A percentile compares a stretch with the other conserved stretches of the same genome.
Evolutionary conservation across 192 early-diverging fungal species (phyloP).

Genomic region (Backusella australiensis): DNA sequence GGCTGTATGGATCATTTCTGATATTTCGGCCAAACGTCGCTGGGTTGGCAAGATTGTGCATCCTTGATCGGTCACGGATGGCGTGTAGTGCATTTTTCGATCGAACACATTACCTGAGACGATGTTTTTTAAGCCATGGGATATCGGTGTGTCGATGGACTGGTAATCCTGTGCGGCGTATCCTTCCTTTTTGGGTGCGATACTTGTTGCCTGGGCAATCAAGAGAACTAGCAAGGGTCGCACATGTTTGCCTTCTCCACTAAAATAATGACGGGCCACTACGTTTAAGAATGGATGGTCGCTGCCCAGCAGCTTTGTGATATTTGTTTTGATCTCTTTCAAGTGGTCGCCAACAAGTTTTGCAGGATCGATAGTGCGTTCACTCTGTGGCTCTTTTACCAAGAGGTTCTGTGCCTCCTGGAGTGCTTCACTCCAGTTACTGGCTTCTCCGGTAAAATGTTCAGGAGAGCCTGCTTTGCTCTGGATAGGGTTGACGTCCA

Average conservation of each 20-base stretch:
- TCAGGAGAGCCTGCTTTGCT: background rate
- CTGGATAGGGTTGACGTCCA: background rate
- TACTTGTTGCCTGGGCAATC: slow-evolving; percentile 81
- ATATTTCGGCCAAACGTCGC: slow-evolving; percentile 91
- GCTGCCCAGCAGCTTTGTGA: slow-evolving; percentile 77
- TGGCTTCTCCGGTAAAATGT: slow-evolving; percentile 30
- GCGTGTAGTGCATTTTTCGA: slow-evolving; percentile 23
- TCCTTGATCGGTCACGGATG: slow-evolving; percentile 25
- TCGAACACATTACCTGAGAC: slow-evolving; percentile 2
- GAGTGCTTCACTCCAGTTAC: slow-evolving; percentile 49
- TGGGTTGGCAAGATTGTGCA: slow-evolving; percentile 80
- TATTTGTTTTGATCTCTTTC: slow-evolving; percentile 80
- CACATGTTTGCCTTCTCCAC: slow-evolving; percentile 84
- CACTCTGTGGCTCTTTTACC: slow-evolving; percentile 25
- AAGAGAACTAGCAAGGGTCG: slow-evolving; percentile 91
- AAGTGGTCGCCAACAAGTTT: slow-evolving; percentile 86
- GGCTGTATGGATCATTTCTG: slow-evolving; percentile 98
- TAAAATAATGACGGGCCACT: slow-evolving; percentile 89
- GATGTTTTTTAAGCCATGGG: slow-evolving; percentile 41
- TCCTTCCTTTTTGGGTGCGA: slow-evolving; percentile 55
- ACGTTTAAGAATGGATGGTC: slow-evolving; percentile 90
- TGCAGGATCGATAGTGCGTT: slow-evolving; percentile 61
- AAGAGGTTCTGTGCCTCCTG: slow-evolving; percentile 47
- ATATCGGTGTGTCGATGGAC: slow-evolving; percentile 62
- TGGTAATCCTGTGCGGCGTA: slow-evolving; percentile 41